Percentiles rank a stretch among this genome's conserved stretches.
Conservation (phyloP, 2,329 filamentous ascomycete species). For the Tolypocladium tropicale region DNA sequence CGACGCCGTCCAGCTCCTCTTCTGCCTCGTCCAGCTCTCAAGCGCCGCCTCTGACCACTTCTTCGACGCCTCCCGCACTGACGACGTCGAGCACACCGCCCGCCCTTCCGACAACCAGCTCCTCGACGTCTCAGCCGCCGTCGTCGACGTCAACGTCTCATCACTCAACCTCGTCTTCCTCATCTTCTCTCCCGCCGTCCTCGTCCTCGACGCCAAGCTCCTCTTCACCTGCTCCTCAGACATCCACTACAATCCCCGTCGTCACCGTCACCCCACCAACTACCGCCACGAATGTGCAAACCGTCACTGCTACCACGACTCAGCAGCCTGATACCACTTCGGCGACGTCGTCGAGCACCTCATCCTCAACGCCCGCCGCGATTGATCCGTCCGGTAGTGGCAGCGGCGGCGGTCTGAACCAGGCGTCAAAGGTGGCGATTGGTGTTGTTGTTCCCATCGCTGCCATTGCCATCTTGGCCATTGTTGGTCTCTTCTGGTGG, state of each 20-base stretch:
- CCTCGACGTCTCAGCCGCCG: not conserved
- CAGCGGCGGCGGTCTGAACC: constrained; percentile 37
- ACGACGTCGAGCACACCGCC: constrained; percentile 1
- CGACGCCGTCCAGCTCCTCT: constrained; percentile 1
- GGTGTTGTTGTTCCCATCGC: constrained; percentile 91
- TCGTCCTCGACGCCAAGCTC: constrained; percentile 4
- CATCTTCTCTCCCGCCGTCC: constrained; percentile 4
- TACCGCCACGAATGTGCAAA: constrained; percentile 7
- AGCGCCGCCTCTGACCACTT: constrained; percentile 2
- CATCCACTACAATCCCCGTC: constrained; percentile 8
- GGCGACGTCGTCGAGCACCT: constrained; percentile 10
- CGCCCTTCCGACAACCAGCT: constrained; percentile 1
- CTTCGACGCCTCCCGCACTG: constrained; percentile 3
- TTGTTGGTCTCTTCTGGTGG: constrained; percentile 76
- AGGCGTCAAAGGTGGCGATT: constrained; percentile 70
- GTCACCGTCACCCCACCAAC: constrained; percentile 14
- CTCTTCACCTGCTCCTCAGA: constrained; percentile 5
- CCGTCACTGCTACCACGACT: constrained; percentile 17
- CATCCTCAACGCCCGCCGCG: constrained; percentile 18
- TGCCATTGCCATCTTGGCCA: constrained; percentile 69
- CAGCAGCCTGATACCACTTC: constrained; percentile 4
- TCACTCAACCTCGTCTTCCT: constrained; percentile 4
- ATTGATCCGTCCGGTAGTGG: constrained; percentile 15
- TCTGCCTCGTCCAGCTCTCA: not conserved
- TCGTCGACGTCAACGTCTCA: constrained; percentile 1